These are phyloP conservation scores for Miamiensis avidus DNA, from an alignment of 169 alveolate genomes.

Conservation along the genomic window DNA sequence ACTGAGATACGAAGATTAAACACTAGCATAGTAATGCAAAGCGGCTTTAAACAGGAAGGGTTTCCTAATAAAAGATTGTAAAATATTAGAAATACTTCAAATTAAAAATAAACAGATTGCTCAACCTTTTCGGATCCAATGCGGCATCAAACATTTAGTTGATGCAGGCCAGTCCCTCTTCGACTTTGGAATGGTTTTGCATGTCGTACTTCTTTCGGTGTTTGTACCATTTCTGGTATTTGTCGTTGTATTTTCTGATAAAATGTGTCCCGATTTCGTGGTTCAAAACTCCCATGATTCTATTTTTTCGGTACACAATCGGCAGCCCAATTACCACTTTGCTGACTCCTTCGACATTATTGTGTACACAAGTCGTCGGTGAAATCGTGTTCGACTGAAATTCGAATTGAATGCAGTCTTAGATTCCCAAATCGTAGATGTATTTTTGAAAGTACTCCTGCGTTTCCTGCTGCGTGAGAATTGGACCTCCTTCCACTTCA, in stretches of 20 bases:
- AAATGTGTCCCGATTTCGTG: conserved; percentile 75
- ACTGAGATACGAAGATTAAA: conserved; percentile 19
- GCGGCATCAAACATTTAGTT: conserved; percentile 47
- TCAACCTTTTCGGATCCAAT: conserved; percentile 16
- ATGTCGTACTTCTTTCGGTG: conserved; percentile 57
- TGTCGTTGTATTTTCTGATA: conserved; percentile 54
- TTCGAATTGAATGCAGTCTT: conserved; percentile 48
- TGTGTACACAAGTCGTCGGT: conserved; percentile 62
- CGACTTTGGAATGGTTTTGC: conserved; percentile 49
- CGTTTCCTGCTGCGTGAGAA: conserved; percentile 52
- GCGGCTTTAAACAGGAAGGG: conserved; percentile 61
- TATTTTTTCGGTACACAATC: conserved; percentile 49
- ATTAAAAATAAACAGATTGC: background rate
- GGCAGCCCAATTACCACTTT: conserved; percentile 62
- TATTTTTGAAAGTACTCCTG: conserved; percentile 47
- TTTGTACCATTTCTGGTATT: conserved; percentile 50
- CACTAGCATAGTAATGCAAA: conserved; percentile 53
- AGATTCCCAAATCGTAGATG: conserved; percentile 46
- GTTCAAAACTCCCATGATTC: conserved; percentile 61
- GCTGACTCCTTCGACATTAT: conserved; percentile 41
- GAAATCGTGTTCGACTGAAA: conserved; percentile 57
- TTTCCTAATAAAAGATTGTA: background rate
- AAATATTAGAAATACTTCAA: background rate
- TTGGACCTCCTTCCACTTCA: conserved; percentile 53
- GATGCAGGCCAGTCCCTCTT: conserved; percentile 63